Evolutionary conservation across 1,139 yeast genomes (phyloP).

Genomic region (Barnettozyma hawaiiensis): DNA sequence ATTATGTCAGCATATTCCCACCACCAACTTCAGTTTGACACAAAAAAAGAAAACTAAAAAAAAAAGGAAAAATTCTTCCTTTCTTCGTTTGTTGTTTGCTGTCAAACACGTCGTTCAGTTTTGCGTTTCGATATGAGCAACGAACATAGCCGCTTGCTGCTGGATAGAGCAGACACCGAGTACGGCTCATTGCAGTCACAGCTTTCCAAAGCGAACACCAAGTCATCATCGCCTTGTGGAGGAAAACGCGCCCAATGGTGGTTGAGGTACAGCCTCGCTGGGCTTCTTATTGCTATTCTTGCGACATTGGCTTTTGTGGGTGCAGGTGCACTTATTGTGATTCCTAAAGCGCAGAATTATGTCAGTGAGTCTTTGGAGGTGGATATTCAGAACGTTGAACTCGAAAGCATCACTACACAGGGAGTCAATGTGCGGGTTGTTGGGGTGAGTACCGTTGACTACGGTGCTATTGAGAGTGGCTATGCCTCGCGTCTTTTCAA

Average conservation of each 20-base stretch:
- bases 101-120: no score
- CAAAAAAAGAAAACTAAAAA: not conserved
- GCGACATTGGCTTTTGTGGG: not conserved
- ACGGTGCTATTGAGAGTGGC: conserved; percentile 25
- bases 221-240: not conserved
- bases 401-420: conserved; percentile 27
- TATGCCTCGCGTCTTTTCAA: conserved; percentile 25
- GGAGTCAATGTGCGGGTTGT: conserved; percentile 29
- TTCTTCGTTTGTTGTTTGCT: no score
- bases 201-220: not conserved
- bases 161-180: not conserved
- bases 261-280: not conserved
- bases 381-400: conserved; percentile 28
- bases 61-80: no score
- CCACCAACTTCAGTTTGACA: conserved; percentile 1
- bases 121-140: not conserved
- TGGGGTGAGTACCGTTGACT: conserved; percentile 29
- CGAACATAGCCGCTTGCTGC: conserved; percentile 2
- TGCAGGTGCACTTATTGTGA: conserved; percentile 8
- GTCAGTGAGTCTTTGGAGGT: conserved; percentile 29
- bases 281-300: not conserved
- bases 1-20: conserved; percentile 11
- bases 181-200: conserved; percentile 1
- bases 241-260: not conserved
- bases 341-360: conserved; percentile 28